Evolutionary conservation across 495 filamentous ascomycete genomes (phyloP), one percentile per base, ranked within the genome.

Genomic region (Talaromyces adpressus): DNA sequence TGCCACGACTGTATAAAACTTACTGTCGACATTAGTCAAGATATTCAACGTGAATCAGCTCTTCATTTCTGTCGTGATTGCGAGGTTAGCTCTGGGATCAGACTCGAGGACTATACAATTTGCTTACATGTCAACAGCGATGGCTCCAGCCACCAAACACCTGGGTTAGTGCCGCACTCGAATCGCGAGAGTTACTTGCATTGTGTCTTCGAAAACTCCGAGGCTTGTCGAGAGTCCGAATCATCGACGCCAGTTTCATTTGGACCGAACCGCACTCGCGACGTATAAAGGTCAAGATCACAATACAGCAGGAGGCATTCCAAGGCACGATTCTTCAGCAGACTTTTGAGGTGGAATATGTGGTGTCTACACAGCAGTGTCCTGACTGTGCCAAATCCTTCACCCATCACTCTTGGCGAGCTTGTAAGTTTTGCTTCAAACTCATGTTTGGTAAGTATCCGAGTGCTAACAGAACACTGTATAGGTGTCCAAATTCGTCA

Each of bases 261-360:
- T 98, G 94, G 94, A 98, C 94, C 3, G 94, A 98, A 76, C 94
- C 94, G 6, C 94, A 98, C 79, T 95, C 91, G 57, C 81, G 91
- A 69, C 80, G 94, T 68, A 81, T 98, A 59, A 92, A 90, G 71
- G 86, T 98, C 66, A 95, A 96, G 77, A 89, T 98, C 69, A 96
- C 92, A 0, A 84, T 98, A 18, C 93, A 98, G 70, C 85, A 77
- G 76, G 90, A 83, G 82, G 92, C 76, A 70, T 91, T 79, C 68
- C 78, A 89, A 68, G 85, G 81, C 27, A 86, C 87, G 4, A 89
- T 97, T 63, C 79, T 98, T 68, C 93, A 98, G 73, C 94, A 98
- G 71, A 88, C 86, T 45, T 96, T 98, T 68, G 92, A 97, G 73
- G 93, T 98, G 8, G 87, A 91, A 74, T 98, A 94, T 70, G 82